Evolutionary conservation across 2,329 filamentous ascomycete species (phyloP), one percentile per base, ranked within the genome.

Genomic region (Trichophyton schoenleinii): DNA sequence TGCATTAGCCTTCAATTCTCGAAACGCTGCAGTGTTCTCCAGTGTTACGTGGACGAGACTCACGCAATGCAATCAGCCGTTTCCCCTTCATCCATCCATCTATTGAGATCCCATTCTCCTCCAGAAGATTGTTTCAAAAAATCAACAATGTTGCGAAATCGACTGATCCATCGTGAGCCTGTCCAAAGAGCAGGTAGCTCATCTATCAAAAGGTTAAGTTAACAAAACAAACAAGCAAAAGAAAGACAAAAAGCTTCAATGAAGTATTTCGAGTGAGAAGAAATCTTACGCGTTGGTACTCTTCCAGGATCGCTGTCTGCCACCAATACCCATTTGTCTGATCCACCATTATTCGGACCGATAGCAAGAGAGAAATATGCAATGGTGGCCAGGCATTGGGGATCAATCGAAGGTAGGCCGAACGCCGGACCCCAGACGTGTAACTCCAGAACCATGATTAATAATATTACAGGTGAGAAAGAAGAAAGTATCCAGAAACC

Each of bases 351-450:
- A 38, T 63, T 62, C 22, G 38, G 18, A 2, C 82, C 80, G 25
- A 89, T 77, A 62, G 80, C 81, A 67, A 83, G 78, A 63, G 83
- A 81, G 62, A 95, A 80, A 71, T 91, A 91, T 60, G 88, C 84
- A 66, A 96, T 84, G 49, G 87, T 81, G 31, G 91, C 91, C 63
- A 95, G 83, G 71, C 91, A 97, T 78, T 95, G 89, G 53, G 92
- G 80, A 70, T 97, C 91, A 68, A 97, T 87, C 49, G 94, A 97
- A 13, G 92, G 87, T 52, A 96, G 83, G 46, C 85, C 86, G 73
- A 96, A 95, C 46, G 89, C 91, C 60, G 90, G 86, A 58, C 91
- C 91, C 87, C 91, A 95, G 70, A 96, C 82, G 75, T 96, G 88
- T 63, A 99, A 83, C 75, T 92, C 83, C 57, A 90, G 76, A 65